These are phyloP conservation scores for Chlorociboria aeruginascens DNA, from an alignment of 495 filamentous ascomycete genomes.

Conservation along the genomic window DNA sequence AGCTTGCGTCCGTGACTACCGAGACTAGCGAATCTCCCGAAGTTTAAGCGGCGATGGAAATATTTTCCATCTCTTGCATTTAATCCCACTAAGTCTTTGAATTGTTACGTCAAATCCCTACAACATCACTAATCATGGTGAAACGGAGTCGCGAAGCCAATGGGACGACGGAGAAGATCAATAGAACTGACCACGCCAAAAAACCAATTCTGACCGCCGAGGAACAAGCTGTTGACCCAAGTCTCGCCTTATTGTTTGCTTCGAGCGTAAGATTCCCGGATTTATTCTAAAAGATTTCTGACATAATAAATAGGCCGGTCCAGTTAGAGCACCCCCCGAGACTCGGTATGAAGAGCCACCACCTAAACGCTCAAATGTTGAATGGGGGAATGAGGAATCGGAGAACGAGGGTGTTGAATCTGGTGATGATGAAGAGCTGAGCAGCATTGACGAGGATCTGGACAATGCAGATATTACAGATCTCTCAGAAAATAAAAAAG, in stretches of 20 bases:
- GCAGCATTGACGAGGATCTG: constrained; percentile 25
- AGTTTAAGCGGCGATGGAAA: no score
- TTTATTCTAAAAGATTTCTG: not conserved
- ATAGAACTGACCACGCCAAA: constrained; percentile 11
- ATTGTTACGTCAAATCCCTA: no score
- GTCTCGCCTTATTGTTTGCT: constrained; percentile 68
- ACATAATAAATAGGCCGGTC: constrained; percentile 45
- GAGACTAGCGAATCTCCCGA: no score
- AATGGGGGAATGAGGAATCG: constrained; percentile 25
- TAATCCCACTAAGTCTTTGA: no score
- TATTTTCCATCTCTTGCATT: no score
- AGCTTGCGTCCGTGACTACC: no score
- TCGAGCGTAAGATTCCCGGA: constrained; percentile 52
- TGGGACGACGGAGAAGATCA: constrained; percentile 7
- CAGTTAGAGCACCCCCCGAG: constrained; percentile 45
- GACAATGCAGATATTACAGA: constrained; percentile 18
- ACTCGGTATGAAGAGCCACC: constrained; percentile 31
- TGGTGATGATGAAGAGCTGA: constrained; percentile 27
- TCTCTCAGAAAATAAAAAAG: constrained; percentile 21
- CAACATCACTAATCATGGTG: constrained; percentile 9
- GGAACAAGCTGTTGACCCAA: constrained; percentile 53
- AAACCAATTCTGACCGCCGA: constrained; percentile 7
- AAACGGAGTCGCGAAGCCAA: constrained; percentile 10
- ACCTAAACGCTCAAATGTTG: constrained; percentile 18
- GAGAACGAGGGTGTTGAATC: constrained; percentile 33